Conservation (phyloP, 2,329 filamentous ascomycete species). For the Microcera coccophila region DNA sequence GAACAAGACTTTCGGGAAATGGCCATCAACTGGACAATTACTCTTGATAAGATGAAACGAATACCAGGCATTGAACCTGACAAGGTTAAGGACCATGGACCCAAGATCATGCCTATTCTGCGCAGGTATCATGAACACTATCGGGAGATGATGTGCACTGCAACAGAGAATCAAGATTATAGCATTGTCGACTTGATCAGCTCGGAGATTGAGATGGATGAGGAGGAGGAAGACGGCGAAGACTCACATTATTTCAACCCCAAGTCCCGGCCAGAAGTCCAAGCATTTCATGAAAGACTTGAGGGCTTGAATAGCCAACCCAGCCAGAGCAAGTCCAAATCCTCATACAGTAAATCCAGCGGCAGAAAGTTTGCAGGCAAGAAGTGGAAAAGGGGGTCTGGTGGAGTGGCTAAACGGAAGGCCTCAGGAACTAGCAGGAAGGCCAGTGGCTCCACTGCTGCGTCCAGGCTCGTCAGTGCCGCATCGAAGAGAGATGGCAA, state of each 20-base stretch:
- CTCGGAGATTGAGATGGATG: slow-evolving; percentile 38
- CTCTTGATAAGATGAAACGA: slow-evolving; percentile 55
- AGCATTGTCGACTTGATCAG: slow-evolving; percentile 56
- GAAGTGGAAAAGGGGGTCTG: slow-evolving; percentile 29
- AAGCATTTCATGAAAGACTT: slow-evolving; percentile 34
- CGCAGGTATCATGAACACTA: slow-evolving; percentile 45
- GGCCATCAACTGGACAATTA: slow-evolving; percentile 65
- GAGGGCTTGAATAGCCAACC: slow-evolving; percentile 27
- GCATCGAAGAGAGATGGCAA: slow-evolving; percentile 28
- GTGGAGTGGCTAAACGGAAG: slow-evolving; percentile 31
- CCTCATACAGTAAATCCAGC: slow-evolving; percentile 24
- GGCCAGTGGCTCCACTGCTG: slow-evolving; percentile 28
- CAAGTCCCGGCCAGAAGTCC: slow-evolving; percentile 27
- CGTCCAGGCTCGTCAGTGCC: slow-evolving; percentile 18
- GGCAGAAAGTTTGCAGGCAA: slow-evolving; percentile 29
- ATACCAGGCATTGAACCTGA: slow-evolving; percentile 61
- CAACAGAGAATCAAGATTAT: slow-evolving; percentile 18
- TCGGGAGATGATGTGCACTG: slow-evolving; percentile 46
- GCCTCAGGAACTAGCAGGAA: slow-evolving; percentile 26
- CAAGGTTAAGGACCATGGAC: slow-evolving; percentile 60
- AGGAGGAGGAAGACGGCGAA: slow-evolving; percentile 36
- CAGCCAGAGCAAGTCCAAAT: slow-evolving; percentile 24
- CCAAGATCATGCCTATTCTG: slow-evolving; percentile 57
- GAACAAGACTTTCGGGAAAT: slow-evolving; percentile 68
- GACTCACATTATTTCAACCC: slow-evolving; percentile 47